A percentile compares a stretch with the other conserved stretches of the same genome.
These are phyloP conservation scores for Craterostigma plantagineum DNA, from an alignment of 257 asterid genomes.

Conservation along the genomic window DNA sequence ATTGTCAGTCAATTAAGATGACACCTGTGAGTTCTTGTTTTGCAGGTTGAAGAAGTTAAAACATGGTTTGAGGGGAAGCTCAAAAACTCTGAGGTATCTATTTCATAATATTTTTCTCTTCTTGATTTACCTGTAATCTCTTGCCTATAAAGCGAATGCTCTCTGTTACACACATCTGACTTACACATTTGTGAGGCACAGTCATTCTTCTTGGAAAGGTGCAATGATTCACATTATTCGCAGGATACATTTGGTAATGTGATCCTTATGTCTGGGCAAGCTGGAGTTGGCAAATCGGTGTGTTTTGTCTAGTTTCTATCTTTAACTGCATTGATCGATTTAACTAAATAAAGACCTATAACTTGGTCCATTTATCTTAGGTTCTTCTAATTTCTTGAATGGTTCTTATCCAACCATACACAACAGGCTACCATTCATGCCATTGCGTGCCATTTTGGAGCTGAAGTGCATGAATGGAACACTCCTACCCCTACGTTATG, in stretches of 20 bases:
- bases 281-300: conserved; percentile 98
- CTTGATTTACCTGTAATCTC: neutral
- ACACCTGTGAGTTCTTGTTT: conserved; percentile 12
- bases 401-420: conserved; percentile 12
- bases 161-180: neutral
- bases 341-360: conserved; percentile 1
- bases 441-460: conserved; percentile 63
- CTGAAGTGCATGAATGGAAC: conserved; percentile 69
- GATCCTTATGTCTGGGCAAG: conserved; percentile 71
- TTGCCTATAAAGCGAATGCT: conserved; percentile 2
- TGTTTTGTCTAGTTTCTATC: conserved; percentile 15
- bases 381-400: conserved; percentile 3
- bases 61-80: conserved; percentile 65
- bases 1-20: conserved; percentile 5
- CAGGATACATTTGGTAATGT: conserved; percentile 25
- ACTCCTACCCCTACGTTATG: conserved; percentile 86
- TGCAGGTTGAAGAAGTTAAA: conserved; percentile 86
- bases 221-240: conserved; percentile 26
- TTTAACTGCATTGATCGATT: conserved; percentile 7
- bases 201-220: neutral
- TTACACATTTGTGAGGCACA: neutral
- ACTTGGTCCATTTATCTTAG: neutral
- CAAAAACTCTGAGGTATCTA: conserved; percentile 22
- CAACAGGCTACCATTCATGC: conserved; percentile 56
- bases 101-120: conserved; percentile 7